A percentile compares a stretch with the other conserved stretches of the same genome.
These are phyloP conservation scores for Hortaea werneckii DNA, from an alignment of 2,329 filamentous ascomycete species.

Conservation along the genomic window DNA sequence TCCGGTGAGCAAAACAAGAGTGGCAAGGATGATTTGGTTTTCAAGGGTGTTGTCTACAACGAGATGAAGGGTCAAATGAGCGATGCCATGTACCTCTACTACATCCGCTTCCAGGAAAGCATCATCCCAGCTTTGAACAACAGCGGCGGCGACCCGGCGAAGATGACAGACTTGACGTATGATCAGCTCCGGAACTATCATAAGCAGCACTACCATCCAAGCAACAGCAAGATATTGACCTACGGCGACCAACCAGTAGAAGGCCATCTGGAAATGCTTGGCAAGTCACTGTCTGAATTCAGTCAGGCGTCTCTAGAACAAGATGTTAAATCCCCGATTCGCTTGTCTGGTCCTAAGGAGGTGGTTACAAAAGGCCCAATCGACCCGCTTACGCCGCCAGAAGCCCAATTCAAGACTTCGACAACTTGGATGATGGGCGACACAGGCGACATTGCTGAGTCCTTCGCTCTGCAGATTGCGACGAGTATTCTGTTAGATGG, in stretches of 20 bases:
- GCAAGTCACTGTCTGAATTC: conserved; percentile 64
- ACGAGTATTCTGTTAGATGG: conserved; percentile 82
- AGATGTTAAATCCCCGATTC: conserved; percentile 64
- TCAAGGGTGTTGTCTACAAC: conserved; percentile 98
- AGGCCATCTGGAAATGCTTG: conserved; percentile 70
- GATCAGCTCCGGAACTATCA: conserved; percentile 83
- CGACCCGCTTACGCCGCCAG: conserved; percentile 74
- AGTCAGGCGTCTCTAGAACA: conserved; percentile 58
- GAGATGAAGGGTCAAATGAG: conserved; percentile 99
- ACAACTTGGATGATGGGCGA: conserved; percentile 87
- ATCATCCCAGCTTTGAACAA: conserved; percentile 93
- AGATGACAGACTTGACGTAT: conserved; percentile 91
- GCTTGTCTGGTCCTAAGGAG: conserved; percentile 57
- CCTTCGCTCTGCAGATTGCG: conserved; percentile 74
- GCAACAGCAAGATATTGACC: conserved; percentile 90
- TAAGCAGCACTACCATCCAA: conserved; percentile 88
- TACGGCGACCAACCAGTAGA: conserved; percentile 86
- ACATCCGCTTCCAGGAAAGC: conserved; percentile 88
- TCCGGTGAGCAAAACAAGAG: conserved; percentile 17
- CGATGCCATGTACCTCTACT: conserved; percentile 90
- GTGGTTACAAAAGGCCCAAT: conserved; percentile 70
- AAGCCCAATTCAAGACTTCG: conserved; percentile 88
- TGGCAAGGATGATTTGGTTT: conserved; percentile 56
- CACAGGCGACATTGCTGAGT: conserved; percentile 71
- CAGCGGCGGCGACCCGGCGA: conserved; percentile 89